These are phyloP conservation scores for Pseudocercospora cruenta DNA, from an alignment of 2,329 filamentous ascomycete genomes.

Conservation along the genomic window DNA sequence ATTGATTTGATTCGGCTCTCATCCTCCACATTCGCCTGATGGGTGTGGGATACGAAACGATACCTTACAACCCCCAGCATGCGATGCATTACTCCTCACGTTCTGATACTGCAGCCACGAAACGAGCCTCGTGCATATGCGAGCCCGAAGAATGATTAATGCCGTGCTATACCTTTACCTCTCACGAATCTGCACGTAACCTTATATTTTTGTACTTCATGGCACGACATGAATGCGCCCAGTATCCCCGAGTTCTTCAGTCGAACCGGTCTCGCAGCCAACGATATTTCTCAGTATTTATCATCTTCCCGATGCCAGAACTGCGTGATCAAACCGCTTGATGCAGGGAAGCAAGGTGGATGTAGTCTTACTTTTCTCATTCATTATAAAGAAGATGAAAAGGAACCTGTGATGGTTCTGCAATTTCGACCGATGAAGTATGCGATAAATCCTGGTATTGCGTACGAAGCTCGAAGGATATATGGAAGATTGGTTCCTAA, in stretches of 20 bases:
- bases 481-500: constrained; percentile 13
- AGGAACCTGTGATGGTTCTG: background rate
- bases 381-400: no score
- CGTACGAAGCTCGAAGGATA: constrained; percentile 7
- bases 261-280: background rate
- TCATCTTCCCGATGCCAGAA: background rate
- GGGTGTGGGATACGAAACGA: background rate
- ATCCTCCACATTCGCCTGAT: background rate
- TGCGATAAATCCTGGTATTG: background rate
- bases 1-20: background rate
- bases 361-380: background rate
- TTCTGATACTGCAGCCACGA: background rate
- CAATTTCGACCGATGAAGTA: constrained; percentile 15
- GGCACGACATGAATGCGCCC: no score
- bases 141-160: background rate
- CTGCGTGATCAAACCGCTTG: background rate
- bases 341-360: background rate
- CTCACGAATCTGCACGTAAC: background rate
- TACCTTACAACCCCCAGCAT: background rate
- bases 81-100: background rate
- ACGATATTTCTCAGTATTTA: background rate
- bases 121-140: background rate
- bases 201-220: no score
- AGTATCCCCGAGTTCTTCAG: background rate
- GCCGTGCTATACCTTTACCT: background rate